Evolutionary conservation across 441 rosid genomes (phyloP), one percentile per base, ranked within the genome.

Genomic region (Croton setiger): DNA sequence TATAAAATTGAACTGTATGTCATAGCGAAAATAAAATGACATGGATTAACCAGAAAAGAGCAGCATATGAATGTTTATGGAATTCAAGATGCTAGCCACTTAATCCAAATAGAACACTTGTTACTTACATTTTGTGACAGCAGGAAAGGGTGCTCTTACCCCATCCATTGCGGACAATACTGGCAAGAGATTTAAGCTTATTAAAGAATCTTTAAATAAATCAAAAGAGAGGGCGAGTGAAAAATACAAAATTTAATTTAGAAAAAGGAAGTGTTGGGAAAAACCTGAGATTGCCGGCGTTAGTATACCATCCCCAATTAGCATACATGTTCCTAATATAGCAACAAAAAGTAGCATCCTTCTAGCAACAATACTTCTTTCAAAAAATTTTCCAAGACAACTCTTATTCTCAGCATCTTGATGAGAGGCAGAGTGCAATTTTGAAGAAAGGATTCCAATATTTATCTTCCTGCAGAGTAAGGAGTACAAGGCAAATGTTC

Each of bases 111-210:
- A 27, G 31, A 27, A 27, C 31, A 0, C 31, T 27, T 27, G 45
- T 37, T 53, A 70, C 90, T 80, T 79, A 88, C 93, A 73, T 81
- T 71, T 88, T 54, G 60, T 72, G 68, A 86, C 74, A 57, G 86
- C 79, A 78, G 88, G 90, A 76, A 86, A 86, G 11, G 82, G 89
- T 21, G 81, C 83, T 73, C 86, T 80, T 41, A 88, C 53, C 67
- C 90, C 93, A 63, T 86, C 85, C 85, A 88, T 83, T 21, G 93
- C 93, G 0, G 93, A 88, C 56, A 88, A 73, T 57, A 88, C 90
- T 88, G 81, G 31, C 69, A 64, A 63, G 14, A 64, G 43, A 74
- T 43, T 14, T n/a, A 14, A 43, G 56, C 27, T 39, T 64, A 37
- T 43, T 55, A 36, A 21, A 3, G 12, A 15, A 27, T 27, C 31